Evolutionary conservation across 306 rosid genomes (phyloP).

Genomic region (Gleditsia sinensis): DNA sequence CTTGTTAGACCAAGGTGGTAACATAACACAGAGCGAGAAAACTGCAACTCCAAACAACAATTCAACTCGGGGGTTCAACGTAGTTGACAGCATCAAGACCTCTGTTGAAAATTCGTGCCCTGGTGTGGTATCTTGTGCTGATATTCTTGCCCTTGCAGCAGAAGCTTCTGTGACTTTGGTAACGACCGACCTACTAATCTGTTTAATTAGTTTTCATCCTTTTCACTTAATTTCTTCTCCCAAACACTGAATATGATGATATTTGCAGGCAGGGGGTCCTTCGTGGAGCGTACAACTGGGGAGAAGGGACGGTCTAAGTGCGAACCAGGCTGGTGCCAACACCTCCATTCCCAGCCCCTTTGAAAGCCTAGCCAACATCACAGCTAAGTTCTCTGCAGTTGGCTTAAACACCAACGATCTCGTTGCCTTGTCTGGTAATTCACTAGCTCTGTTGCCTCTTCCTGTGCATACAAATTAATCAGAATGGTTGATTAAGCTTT

Average conservation of each 20-base stretch:
- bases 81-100: conserved; percentile 69
- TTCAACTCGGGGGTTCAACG: conserved; percentile 61
- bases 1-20: conserved; percentile 54
- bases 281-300: conserved; percentile 74
- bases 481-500: too few species aligned
- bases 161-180: conserved; percentile 69
- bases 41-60: conserved; percentile 54
- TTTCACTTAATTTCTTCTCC: too few species aligned
- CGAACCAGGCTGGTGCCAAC: conserved; percentile 70
- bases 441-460: too few species aligned
- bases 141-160: conserved; percentile 71
- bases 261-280: conserved; percentile 66
- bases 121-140: conserved; percentile 76
- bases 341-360: conserved; percentile 58
- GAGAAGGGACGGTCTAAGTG: conserved; percentile 64
- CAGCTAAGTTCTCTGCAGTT: conserved; percentile 64
- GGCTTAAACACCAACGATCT: conserved; percentile 68
- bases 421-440: conserved; percentile 77
- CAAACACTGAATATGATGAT: neutral
- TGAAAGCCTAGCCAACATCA: conserved; percentile 55
- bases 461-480: too few species aligned
- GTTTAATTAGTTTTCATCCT: too few species aligned
- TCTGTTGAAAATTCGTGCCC: conserved; percentile 72
- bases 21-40: conserved; percentile 72
- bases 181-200: too few species aligned